Base-by-base conservation (phyloP, 768 basidiomycete genomes). In the Astraeus odoratus region DNA sequence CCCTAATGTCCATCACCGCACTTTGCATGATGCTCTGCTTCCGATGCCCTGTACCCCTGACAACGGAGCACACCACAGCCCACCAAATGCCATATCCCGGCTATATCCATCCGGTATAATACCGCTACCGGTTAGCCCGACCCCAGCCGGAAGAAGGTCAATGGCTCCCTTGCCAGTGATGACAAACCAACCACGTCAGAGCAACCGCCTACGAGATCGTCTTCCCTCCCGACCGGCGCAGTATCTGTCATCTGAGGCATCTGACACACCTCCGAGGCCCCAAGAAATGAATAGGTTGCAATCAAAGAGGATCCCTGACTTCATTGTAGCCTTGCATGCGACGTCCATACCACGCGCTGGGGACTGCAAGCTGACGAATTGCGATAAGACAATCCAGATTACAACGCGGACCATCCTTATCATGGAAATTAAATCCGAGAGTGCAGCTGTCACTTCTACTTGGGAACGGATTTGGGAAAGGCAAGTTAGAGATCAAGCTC, bases 391-490 rank as follows among this genome's bases (percentile, higher is more conserved):
- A 5, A 8, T 9, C 7, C 5, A 12, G 8, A 35, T 43, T 3
- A 22, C 25, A 13, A 23, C 20, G 9, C 30, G 42, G 15, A 35
- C 35, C 19, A 43, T 43, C 1, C 31, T 43, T 20, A 35, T 4
- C 3, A n/a, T 43, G 24, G 42, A 43, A 35, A 43, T 43, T 22
- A 43, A 43, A 43, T 13, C 42, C n/a, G n/a, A n/a, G n/a, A n/a
- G n/a, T n/a, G 9, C 29, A 22, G 29, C 15, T 19, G 19, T 3
- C n/a, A 8, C 2, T 13, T 31, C 1, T 4, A 1, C 2, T 0
- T 34, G 42, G 42, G 16, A 3, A 5, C 6, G 38, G 23, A 23
- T 33, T 9, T 43, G 42, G 42, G 2, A 15, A 12, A 7, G 12
- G 4, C 42, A 43, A 30, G 42, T 43, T 4, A 7, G 1, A n/a